Evolutionary conservation across 805 yeast species (phyloP).

Genomic region (Nakazawaea ishiwadae): DNA sequence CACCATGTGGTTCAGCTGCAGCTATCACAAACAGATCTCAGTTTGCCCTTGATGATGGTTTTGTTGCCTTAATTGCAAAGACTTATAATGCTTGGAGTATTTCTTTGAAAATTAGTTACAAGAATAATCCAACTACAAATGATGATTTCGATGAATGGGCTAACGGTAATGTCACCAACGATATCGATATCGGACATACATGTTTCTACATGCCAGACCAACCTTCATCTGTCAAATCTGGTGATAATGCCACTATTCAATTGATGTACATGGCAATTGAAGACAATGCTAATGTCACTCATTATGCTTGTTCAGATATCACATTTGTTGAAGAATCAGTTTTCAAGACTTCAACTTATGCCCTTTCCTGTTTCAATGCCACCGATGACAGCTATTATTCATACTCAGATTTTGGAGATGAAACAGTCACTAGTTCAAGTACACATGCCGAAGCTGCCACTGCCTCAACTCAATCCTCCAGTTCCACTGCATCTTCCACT

Average conservation of each 20-base stretch:
- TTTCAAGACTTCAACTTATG: conserved; percentile 28
- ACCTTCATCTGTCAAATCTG: conserved; percentile 30
- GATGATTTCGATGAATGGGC: conserved; percentile 36
- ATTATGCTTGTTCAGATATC: conserved; percentile 41
- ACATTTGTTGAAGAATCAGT: conserved; percentile 37
- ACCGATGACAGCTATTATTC: conserved; percentile 33
- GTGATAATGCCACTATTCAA: conserved; percentile 41
- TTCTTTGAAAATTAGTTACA: conserved; percentile 35
- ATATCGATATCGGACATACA: conserved; percentile 39
- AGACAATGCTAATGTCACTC: conserved; percentile 32
- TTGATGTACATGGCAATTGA: conserved; percentile 41
- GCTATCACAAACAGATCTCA: conserved; percentile 33
- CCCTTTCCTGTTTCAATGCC: conserved; percentile 37
- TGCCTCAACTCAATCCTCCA: background rate
- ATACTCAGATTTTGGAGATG: conserved; percentile 22
- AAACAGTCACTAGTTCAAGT: conserved; percentile 16
- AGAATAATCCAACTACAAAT: conserved; percentile 31
- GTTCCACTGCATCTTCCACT: conserved; percentile 4
- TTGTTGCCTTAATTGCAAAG: conserved; percentile 40
- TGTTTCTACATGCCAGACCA: conserved; percentile 41
- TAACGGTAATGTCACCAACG: conserved; percentile 31
- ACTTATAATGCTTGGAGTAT: conserved; percentile 33
- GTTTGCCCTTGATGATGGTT: conserved; percentile 43
- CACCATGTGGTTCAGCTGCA: conserved; percentile 41
- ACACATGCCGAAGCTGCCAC: conserved; percentile 13